Conservation (phyloP, 148 eudicot genomes). For the Oxyria digyna region DNA sequence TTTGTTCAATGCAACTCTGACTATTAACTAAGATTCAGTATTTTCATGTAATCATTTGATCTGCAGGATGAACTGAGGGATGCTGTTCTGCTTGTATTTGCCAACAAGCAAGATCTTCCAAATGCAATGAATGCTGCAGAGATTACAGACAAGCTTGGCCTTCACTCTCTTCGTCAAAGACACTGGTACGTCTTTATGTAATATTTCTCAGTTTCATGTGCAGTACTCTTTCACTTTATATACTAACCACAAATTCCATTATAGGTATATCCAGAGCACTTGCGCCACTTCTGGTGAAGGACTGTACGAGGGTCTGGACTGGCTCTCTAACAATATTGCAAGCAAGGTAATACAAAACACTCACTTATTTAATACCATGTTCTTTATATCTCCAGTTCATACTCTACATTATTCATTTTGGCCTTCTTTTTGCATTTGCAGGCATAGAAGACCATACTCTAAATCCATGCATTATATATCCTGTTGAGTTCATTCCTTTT, state of each 20-base stretch:
- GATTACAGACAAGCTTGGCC: slow-evolving; percentile 11
- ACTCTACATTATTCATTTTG: not conserved
- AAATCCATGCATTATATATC: not conserved
- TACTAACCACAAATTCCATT: not conserved
- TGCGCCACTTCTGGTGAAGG: slow-evolving; percentile 11
- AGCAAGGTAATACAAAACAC: not conserved
- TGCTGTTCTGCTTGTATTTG: slow-evolving; percentile 32
- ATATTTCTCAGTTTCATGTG: not conserved
- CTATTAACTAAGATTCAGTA: not conserved
- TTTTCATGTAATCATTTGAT: not conserved
- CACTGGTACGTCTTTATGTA: slow-evolving; percentile 3
- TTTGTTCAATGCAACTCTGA: not conserved
- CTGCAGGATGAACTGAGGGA: slow-evolving; percentile 31
- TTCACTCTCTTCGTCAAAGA: slow-evolving; percentile 10
- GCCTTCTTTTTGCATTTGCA: not conserved
- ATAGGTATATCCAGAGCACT: slow-evolving; percentile 3
- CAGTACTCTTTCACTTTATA: not conserved
- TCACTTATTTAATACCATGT: not conserved
- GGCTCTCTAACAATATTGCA: slow-evolving; percentile 12
- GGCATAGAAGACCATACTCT: not conserved
- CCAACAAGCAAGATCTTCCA: slow-evolving; percentile 32
- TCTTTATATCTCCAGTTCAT: not conserved
- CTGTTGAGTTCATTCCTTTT: not conserved
- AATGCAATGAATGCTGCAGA: slow-evolving; percentile 11
- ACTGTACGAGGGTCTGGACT: slow-evolving; percentile 11